Conservation (phyloP, 306 rosid genomes). For the Vigna hirtella region DNA sequence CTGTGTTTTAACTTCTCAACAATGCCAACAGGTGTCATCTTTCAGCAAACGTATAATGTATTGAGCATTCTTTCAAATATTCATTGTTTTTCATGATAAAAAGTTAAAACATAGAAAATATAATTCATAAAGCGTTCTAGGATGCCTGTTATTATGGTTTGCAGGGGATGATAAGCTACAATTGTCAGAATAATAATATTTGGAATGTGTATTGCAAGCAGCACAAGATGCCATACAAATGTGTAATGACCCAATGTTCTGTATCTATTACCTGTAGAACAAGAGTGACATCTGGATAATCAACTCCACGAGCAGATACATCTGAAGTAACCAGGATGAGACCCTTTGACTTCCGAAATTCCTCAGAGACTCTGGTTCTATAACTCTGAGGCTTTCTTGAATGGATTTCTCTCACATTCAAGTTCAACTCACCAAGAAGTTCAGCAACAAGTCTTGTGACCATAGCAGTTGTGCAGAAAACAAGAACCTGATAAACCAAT, state of each 20-base stretch:
- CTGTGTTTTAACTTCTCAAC: constrained; percentile 21
- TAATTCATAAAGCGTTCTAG: not conserved
- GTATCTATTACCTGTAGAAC: constrained; percentile 75
- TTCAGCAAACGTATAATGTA: constrained; percentile 16
- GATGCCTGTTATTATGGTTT: not conserved
- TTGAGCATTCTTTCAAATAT: not conserved
- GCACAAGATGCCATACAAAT: not conserved
- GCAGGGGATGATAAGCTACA: not conserved
- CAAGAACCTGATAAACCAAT: constrained; percentile 75
- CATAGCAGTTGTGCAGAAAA: constrained; percentile 99
- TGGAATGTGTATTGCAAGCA: not conserved
- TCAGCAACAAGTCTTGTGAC: constrained; percentile 86
- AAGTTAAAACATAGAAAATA: not conserved
- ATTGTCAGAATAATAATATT: not conserved
- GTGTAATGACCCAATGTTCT: constrained; percentile 28
- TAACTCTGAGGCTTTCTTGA: constrained; percentile 92
- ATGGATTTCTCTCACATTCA: constrained; percentile 97
- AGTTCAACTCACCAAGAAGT: constrained; percentile 81
- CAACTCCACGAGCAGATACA: constrained; percentile 98
- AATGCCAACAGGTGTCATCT: not conserved
- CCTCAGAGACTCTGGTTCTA: constrained; percentile 92
- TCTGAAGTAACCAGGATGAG: constrained; percentile 93
- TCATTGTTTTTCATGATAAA: not conserved
- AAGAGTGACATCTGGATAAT: constrained; percentile 94
- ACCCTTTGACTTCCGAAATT: constrained; percentile 92